Conservation (phyloP, 129 eudicot genomes). For the Flaveria robusta region DNA sequence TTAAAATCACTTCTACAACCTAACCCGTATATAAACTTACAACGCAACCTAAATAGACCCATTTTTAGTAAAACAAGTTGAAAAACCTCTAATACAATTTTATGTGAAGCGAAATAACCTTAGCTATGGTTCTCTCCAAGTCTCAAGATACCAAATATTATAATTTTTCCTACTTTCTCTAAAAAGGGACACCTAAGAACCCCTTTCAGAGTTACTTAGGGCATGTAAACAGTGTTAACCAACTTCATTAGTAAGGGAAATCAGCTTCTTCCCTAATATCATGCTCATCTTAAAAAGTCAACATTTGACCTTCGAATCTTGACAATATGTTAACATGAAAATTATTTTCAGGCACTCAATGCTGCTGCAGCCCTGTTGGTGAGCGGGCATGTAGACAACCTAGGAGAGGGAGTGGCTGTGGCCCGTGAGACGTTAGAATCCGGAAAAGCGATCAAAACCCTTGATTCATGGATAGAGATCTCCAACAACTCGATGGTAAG, state of each 20-base stretch:
- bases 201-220: not conserved
- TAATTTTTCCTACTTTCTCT: not conserved
- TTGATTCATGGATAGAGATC: slow-evolving; percentile 59
- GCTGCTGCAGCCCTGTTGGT: slow-evolving; percentile 90
- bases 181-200: not conserved
- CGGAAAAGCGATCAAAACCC: slow-evolving; percentile 71
- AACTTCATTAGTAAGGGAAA: not conserved
- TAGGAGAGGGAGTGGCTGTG: slow-evolving; percentile 71
- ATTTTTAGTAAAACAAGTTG: not conserved
- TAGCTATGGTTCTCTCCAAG: not conserved
- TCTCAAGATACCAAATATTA: not conserved
- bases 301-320: not conserved
- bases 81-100: not conserved
- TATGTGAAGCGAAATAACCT: not conserved
- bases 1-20: not conserved
- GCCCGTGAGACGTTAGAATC: slow-evolving; percentile 74
- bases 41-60: not conserved
- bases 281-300: not conserved
- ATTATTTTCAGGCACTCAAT: slow-evolving; percentile 60
- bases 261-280: not conserved
- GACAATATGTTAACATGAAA: not conserved
- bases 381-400: slow-evolving; percentile 57
- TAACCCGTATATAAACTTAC: too few species aligned
- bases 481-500: slow-evolving; percentile 53
- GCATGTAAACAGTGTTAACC: not conserved